A percentile compares a stretch with the other conserved stretches of the same genome.
phyloP scores from a whole-genome alignment of 768 basidiomycete genomes.

The Mycena polygramma region DNA sequence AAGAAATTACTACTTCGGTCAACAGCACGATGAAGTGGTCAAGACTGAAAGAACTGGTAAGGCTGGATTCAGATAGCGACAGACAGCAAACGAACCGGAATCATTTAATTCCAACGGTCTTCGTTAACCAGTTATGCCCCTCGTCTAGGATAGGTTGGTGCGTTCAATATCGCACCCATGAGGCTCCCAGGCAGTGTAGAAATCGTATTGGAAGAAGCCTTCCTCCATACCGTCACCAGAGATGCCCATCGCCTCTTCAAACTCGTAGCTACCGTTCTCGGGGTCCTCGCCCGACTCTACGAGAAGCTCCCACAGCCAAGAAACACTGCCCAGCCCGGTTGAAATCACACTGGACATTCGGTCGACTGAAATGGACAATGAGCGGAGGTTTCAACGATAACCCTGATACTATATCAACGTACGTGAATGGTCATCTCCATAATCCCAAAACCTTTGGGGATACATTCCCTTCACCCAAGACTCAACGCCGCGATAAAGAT shows the following conservation, averaged over 20 bases:
- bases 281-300: neutral
- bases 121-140: neutral
- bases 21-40: too few relatives aligned
- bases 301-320: conserved; percentile 3
- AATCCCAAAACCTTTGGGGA: neutral
- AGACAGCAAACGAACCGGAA: neutral
- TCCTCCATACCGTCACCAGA: neutral
- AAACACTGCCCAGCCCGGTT: neutral
- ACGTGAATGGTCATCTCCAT: neutral
- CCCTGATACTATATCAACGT: too few relatives aligned
- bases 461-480: neutral
- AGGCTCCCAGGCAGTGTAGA: neutral
- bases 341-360: neutral
- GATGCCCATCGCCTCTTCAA: neutral
- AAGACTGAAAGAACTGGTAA: too few relatives aligned
- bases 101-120: neutral
- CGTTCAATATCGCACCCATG: neutral
- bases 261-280: neutral
- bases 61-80: too few relatives aligned
- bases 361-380: too few relatives aligned
- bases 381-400: too few relatives aligned
- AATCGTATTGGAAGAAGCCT: neutral
- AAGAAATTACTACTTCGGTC: too few relatives aligned
- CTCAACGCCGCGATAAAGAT: neutral
- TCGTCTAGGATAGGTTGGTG: neutral